phyloP scores from a whole-genome alignment of 805 yeast genomes.

The Saccharomyces kudriavzevii region DNA sequence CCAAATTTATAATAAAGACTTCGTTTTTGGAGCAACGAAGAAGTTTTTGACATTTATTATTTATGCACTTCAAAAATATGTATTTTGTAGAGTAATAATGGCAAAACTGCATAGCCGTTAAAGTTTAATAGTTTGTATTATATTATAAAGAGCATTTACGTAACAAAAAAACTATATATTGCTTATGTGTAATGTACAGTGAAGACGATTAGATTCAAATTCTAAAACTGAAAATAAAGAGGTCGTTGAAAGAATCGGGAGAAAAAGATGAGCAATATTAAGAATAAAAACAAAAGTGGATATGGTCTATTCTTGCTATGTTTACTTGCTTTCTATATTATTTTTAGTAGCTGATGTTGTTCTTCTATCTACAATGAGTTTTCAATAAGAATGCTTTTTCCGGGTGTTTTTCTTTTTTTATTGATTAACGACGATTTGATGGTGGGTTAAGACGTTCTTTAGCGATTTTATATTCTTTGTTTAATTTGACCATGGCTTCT shows the following conservation, averaged over 20 bases:
- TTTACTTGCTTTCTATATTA: neutral
- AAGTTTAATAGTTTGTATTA: neutral
- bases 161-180: neutral
- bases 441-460: conserved; percentile 29
- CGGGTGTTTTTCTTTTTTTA: neutral
- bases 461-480: conserved; percentile 29
- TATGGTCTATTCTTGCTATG: neutral
- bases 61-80: neutral
- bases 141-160: neutral
- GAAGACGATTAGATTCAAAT: conserved; percentile 1
- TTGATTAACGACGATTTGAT: conserved; percentile 20
- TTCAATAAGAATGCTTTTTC: neutral
- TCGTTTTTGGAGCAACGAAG: neutral
- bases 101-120: neutral
- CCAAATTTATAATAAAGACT: neutral
- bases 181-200: conserved; percentile 6
- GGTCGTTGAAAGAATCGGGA: neutral
- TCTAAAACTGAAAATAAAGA: neutral
- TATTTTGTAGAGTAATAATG: neutral
- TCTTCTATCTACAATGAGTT: neutral
- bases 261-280: neutral
- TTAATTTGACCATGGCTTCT: conserved; percentile 75
- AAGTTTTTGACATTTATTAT: neutral
- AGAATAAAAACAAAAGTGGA: neutral
- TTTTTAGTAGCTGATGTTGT: neutral